These are phyloP conservation scores for Phyllosticta citribraziliensis DNA, from an alignment of 2,329 filamentous ascomycete genomes.

Conservation along the genomic window DNA sequence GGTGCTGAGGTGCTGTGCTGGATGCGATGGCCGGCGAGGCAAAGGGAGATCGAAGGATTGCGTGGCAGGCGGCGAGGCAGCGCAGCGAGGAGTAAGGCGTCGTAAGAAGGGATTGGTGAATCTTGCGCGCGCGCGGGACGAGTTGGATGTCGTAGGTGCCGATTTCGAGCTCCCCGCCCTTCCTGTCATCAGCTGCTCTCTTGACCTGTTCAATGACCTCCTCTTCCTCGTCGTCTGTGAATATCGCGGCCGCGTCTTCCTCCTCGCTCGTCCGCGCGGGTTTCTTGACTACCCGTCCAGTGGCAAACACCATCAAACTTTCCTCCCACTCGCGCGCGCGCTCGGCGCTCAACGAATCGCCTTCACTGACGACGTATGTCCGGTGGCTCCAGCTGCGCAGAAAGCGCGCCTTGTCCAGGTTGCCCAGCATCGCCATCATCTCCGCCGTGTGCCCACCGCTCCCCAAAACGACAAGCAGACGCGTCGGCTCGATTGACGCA, in stretches of 20 bases:
- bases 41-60: slow-evolving; percentile 20
- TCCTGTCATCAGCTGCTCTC: slow-evolving; percentile 13
- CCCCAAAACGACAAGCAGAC: slow-evolving; percentile 75
- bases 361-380: slow-evolving; percentile 71
- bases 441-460: slow-evolving; percentile 92
- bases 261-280: not conserved
- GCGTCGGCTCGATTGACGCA: slow-evolving; percentile 31
- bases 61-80: slow-evolving; percentile 40
- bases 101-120: slow-evolving; percentile 72
- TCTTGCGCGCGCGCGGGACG: slow-evolving; percentile 66
- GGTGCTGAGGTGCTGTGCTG: not conserved
- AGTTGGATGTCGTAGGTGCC: slow-evolving; percentile 52
- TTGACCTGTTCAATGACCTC: slow-evolving; percentile 20
- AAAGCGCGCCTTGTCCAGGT: slow-evolving; percentile 37
- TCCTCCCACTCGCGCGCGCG: slow-evolving; percentile 57
- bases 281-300: not conserved
- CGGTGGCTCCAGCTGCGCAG: slow-evolving; percentile 43
- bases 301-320: slow-evolving; percentile 17
- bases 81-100: slow-evolving; percentile 58
- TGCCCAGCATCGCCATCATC: slow-evolving; percentile 75
- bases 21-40: slow-evolving; percentile 28
- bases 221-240: not conserved
- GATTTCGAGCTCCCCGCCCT: not conserved
- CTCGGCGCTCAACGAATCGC: slow-evolving; percentile 60
- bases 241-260: not conserved